Evolutionary conservation across 2,329 filamentous ascomycete species (phyloP).

Genomic region (Aspergillus latus): DNA sequence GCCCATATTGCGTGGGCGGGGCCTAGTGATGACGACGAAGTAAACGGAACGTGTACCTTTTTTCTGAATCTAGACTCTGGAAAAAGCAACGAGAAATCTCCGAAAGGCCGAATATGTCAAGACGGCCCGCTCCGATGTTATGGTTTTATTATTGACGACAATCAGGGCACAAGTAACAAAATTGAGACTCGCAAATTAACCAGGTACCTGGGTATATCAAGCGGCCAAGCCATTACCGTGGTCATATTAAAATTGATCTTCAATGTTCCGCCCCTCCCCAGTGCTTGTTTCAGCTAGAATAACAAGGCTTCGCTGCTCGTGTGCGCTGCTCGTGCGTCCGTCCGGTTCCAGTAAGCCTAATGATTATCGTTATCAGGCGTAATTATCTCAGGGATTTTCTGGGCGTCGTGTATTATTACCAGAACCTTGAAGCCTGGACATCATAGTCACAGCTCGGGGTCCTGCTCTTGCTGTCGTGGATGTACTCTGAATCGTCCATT

Average conservation of each 20-base stretch:
- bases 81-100: conserved; percentile 7
- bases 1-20: conserved; percentile 9
- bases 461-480: not conserved
- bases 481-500: conserved; percentile 5
- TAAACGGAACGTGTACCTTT: conserved; percentile 4
- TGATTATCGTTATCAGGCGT: conserved; percentile 19
- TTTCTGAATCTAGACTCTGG: not conserved
- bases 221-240: not conserved
- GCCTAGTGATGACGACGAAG: conserved; percentile 12
- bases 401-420: not conserved
- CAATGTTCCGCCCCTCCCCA: not conserved
- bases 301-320: conserved; percentile 1
- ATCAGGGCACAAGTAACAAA: not conserved
- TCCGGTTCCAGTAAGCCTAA: conserved; percentile 19
- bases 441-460: not conserved
- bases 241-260: not conserved
- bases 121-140: conserved; percentile 6
- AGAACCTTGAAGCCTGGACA: not conserved
- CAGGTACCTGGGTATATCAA: not conserved
- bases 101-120: conserved; percentile 3
- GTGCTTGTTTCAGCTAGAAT: conserved; percentile 15
- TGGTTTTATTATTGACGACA: not conserved
- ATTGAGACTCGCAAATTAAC: not conserved
- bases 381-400: conserved; percentile 3
- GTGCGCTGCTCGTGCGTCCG: not conserved